phyloP scores from a whole-genome alignment of 352 stramenopile genomes.

The Phytophthora cryptogea region DNA sequence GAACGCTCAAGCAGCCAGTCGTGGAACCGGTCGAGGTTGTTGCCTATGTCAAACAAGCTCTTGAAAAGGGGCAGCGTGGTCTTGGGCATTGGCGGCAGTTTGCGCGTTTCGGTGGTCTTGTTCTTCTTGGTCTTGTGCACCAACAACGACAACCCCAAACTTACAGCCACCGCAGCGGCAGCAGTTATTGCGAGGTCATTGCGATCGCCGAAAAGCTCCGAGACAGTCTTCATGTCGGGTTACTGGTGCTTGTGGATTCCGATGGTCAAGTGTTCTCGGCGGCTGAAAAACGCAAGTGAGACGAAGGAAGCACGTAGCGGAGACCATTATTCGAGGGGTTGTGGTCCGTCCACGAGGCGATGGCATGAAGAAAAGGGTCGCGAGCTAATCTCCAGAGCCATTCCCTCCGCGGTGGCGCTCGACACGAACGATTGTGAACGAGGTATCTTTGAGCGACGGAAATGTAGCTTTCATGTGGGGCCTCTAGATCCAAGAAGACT shows the following conservation, averaged over 20 bases:
- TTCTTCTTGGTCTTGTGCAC: constrained; percentile 25
- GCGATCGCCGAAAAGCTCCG: constrained; percentile 16
- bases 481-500: neutral
- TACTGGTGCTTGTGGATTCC: constrained; percentile 12
- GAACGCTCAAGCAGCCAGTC: constrained; percentile 53
- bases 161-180: constrained; percentile 23
- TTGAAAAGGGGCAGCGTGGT: constrained; percentile 43
- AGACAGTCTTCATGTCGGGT: constrained; percentile 22
- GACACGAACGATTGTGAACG: neutral
- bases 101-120: constrained; percentile 20
- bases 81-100: constrained; percentile 29
- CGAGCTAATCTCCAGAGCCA: constrained; percentile 9
- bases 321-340: constrained; percentile 4
- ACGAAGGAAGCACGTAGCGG: constrained; percentile 8
- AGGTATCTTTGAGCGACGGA: neutral
- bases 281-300: constrained; percentile 19
- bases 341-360: too few relatives aligned
- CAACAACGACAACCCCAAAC: constrained; percentile 30
- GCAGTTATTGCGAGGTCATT: constrained; percentile 18
- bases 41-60: constrained; percentile 34
- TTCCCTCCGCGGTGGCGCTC: neutral
- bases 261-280: constrained; percentile 2
- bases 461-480: neutral
- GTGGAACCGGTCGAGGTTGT: constrained; percentile 40
- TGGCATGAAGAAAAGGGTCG: constrained; percentile 11